Base-by-base conservation (phyloP, 805 yeast species). In the Candida chauliodis region DNA sequence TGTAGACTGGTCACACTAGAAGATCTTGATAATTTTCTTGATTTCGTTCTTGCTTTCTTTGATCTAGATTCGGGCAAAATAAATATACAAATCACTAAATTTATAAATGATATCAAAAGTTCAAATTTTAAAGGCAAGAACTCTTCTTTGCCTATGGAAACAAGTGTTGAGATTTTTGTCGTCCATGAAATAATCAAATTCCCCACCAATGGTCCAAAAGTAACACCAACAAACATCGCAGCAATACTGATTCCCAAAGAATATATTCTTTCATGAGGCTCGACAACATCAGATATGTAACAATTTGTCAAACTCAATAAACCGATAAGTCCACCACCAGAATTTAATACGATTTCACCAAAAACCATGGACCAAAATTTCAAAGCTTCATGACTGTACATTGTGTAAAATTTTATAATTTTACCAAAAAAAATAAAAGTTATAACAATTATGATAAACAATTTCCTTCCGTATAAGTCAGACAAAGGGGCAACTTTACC, bases 231-330 rank as follows among this genome's bases (percentile, higher is more conserved):
- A 49, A 75, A 81, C 35, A 83, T 58, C 13, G 75, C 58, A 8
- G 90, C 85, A 53, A 74, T 65, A 18, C 75, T 61, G 20, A 77
- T 60, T 9, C 90, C 86, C 46, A 85, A 63, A 15, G 73, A 66
- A 37, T 74, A 69, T 17, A 78, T 72, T 44, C 95, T 63, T 39
- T 75, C 68, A 23, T 66, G 69, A 1, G 85, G 73, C 15, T 79
- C 81, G 5, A 79, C 80, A 27, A 86, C 78, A 60, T 88, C 96
- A 3, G 87, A 68, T 13, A 84, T 70, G 52, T 86, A 88, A 43
- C 90, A 76, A 52, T 81, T 81, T 9, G 78, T 63, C 21, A 83
- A 60, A 8, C 82, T 76, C 36, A 83, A 50, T 23, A 81, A 49
- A 5, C 80, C 69, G 42, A 77, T 58, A 7, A 73, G 35, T 0